These are phyloP conservation scores for Fusarium fracticaudum DNA, from an alignment of 2,329 filamentous ascomycete genomes.

Conservation along the genomic window DNA sequence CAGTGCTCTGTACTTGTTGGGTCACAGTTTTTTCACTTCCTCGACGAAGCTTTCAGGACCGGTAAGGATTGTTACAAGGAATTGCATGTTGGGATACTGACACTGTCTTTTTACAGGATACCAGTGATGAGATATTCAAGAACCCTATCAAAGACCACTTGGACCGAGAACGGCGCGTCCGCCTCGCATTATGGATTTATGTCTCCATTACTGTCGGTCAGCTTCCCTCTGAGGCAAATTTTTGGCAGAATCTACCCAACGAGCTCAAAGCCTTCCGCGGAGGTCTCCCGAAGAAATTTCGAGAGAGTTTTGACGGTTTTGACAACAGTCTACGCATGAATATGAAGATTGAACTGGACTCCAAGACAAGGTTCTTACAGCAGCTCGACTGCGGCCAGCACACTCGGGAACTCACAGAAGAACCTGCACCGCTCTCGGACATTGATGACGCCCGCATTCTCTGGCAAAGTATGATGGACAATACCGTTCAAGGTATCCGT, in stretches of 20 bases:
- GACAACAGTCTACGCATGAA: neutral
- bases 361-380: neutral
- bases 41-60: accelerated
- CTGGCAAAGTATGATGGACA: neutral
- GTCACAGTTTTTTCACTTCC: neutral
- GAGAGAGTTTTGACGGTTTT: neutral
- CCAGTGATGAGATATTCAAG: neutral
- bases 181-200: neutral
- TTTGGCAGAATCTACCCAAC: neutral
- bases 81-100: accelerated
- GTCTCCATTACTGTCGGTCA: neutral
- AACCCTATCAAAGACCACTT: neutral
- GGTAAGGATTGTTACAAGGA: accelerated
- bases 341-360: neutral
- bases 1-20: neutral
- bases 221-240: neutral
- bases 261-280: neutral
- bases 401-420: neutral
- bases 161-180: neutral
- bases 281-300: neutral
- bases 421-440: accelerated
- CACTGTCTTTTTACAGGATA: neutral
- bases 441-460: neutral
- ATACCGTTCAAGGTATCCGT: neutral
- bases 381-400: neutral